phyloP scores from a whole-genome alignment of 768 basidiomycete species.

The Naganishia kalamii region DNA sequence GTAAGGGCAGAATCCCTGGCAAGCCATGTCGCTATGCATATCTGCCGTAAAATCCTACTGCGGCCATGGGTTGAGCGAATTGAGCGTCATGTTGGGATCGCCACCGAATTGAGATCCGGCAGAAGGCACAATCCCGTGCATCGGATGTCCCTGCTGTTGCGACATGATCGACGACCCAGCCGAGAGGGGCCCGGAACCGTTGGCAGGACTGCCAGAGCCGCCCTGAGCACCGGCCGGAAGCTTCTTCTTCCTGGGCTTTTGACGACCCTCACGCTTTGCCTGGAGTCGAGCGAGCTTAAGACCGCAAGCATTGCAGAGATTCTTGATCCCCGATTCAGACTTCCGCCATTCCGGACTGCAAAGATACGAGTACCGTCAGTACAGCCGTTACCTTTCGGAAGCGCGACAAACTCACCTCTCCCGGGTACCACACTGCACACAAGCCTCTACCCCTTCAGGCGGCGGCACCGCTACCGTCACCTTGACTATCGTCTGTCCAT shows the following conservation, averaged over 20 bases:
- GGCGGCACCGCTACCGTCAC: constrained; percentile 33
- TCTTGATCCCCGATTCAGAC: constrained; percentile 42
- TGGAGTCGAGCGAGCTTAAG: constrained; percentile 40
- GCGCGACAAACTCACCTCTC: constrained; percentile 21
- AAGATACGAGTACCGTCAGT: not conserved
- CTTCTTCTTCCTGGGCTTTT: constrained; percentile 39
- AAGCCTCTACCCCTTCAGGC: constrained; percentile 38
- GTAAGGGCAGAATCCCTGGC: no score
- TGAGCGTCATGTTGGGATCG: constrained; percentile 15
- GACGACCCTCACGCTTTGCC: constrained; percentile 43
- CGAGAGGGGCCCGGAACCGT: not conserved
- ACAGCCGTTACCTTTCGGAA: not conserved
- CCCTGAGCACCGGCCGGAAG: not conserved
- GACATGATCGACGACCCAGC: not conserved
- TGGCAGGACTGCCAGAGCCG: not conserved
- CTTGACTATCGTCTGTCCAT: constrained; percentile 18
- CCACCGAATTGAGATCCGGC: not conserved
- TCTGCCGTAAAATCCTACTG: not conserved
- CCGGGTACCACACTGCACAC: constrained; percentile 36
- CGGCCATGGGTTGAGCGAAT: constrained; percentile 10
- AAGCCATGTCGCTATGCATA: no score
- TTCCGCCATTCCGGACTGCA: constrained; percentile 42
- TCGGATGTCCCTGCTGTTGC: constrained; percentile 1
- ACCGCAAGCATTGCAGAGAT: constrained; percentile 46
- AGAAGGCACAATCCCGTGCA: constrained; percentile 5